Evolutionary conservation across 192 early-diverging fungal genomes (phyloP).

Genomic region (Jimgerdemannia lactiflua): DNA sequence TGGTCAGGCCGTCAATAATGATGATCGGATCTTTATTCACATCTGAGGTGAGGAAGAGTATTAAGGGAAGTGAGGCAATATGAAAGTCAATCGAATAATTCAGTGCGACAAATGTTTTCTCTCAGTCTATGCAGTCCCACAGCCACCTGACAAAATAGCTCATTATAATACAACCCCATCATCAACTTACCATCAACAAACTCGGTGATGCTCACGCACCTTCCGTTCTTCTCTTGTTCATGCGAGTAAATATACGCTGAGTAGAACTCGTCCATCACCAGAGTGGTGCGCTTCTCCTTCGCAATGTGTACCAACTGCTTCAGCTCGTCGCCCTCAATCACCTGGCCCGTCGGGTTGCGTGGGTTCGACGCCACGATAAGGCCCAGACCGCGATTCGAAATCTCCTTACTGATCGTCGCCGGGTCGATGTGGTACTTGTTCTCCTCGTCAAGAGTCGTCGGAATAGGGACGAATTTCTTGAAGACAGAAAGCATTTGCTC

Average conservation of each 20-base stretch:
- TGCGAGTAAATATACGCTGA: conserved; percentile 49
- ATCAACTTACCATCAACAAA: conserved; percentile 30
- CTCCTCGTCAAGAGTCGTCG: conserved; percentile 44
- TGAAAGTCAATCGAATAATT: too few relatives aligned
- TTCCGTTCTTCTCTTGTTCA: conserved; percentile 30
- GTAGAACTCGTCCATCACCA: conserved; percentile 58
- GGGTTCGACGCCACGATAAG: conserved; percentile 52
- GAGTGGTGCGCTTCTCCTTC: conserved; percentile 35
- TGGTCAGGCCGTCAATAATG: conserved; percentile 43
- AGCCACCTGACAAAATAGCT: too few relatives aligned
- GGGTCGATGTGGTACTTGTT: conserved; percentile 44
- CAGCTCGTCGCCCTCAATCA: conserved; percentile 42
- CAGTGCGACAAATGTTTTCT: too few relatives aligned
- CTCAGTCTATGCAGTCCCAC: too few relatives aligned
- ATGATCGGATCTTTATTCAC: conserved; percentile 49
- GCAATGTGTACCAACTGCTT: conserved; percentile 34
- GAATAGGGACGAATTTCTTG: conserved; percentile 53
- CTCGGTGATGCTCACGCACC: conserved; percentile 37
- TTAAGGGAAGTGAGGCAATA: not conserved
- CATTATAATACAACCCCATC: too few relatives aligned
- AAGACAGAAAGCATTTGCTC: conserved; percentile 43
- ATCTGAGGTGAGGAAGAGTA: conserved; percentile 16
- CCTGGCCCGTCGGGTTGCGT: conserved; percentile 49
- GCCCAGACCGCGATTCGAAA: conserved; percentile 40
- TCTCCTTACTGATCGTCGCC: conserved; percentile 35